Percentiles rank a stretch among this genome's conserved stretches.
Evolutionary conservation across 805 yeast genomes (phyloP).

Genomic region (Tetrapisispora iriomotensis): DNA sequence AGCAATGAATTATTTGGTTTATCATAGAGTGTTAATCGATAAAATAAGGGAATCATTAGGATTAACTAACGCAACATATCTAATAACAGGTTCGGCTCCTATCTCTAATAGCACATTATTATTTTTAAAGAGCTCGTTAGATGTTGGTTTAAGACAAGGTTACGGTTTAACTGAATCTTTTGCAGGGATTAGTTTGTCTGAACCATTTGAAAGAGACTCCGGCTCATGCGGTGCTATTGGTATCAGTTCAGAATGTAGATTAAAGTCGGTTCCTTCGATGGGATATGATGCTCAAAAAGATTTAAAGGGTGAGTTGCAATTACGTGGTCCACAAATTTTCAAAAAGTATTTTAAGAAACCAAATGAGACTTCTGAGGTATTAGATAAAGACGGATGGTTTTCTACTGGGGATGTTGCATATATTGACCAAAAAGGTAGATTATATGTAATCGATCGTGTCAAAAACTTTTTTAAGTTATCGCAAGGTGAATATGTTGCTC

Average conservation of each 20-base stretch:
- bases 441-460: conserved; percentile 60
- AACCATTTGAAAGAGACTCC: conserved; percentile 36
- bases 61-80: conserved; percentile 33
- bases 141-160: conserved; percentile 53
- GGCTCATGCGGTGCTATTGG: conserved; percentile 59
- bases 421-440: conserved; percentile 42
- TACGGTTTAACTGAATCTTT: conserved; percentile 66
- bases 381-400: conserved; percentile 56
- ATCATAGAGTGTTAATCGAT: conserved; percentile 28
- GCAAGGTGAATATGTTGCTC: conserved; percentile 63
- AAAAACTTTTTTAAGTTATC: conserved; percentile 67
- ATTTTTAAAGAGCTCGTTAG: conserved; percentile 54
- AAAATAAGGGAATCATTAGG: conserved; percentile 42
- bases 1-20: conserved; percentile 29
- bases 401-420: conserved; percentile 57
- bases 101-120: conserved; percentile 50
- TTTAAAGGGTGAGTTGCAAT: conserved; percentile 49
- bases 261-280: conserved; percentile 58
- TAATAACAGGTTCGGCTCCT: conserved; percentile 61
- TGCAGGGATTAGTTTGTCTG: conserved; percentile 45
- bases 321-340: conserved; percentile 59
- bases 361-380: conserved; percentile 42
- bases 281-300: conserved; percentile 37
- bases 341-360: conserved; percentile 45
- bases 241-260: conserved; percentile 44